Evolutionary conservation across 805 yeast genomes (phyloP).

Genomic region (Monosporozyma servazzii): DNA sequence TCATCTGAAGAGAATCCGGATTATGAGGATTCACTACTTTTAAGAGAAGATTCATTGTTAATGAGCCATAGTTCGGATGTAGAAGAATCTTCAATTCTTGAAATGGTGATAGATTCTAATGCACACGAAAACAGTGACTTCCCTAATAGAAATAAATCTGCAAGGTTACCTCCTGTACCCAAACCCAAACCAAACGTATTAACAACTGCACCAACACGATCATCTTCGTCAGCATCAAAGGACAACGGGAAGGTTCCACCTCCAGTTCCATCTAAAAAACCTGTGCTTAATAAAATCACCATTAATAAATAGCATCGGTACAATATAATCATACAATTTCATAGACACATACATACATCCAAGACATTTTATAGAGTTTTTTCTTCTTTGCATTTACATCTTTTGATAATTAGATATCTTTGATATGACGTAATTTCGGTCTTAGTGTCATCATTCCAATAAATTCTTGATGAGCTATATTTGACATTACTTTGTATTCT

Average conservation of each 20-base stretch:
- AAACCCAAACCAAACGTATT: not conserved
- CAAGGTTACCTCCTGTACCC: not conserved
- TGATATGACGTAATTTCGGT: not conserved
- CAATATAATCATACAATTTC: not conserved
- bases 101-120: constrained; percentile 4
- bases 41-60: not conserved
- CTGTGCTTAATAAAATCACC: constrained; percentile 14
- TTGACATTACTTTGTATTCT: not conserved
- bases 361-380: not conserved
- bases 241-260: constrained; percentile 18
- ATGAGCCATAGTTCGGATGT: not conserved
- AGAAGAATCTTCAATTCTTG: constrained; percentile 1
- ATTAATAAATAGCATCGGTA: not conserved
- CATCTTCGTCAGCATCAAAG: not conserved
- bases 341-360: not conserved
- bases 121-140: not conserved
- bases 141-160: not conserved
- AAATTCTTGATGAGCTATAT: too few relatives aligned
- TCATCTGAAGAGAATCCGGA: not conserved
- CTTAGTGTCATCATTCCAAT: not conserved
- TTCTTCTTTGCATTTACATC: not conserved
- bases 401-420: not conserved
- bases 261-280: constrained; percentile 23
- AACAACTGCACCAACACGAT: not conserved
- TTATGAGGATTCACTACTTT: not conserved